Evolutionary conservation across 805 yeast genomes (phyloP).

Genomic region (Ogataea glucozyma): DNA sequence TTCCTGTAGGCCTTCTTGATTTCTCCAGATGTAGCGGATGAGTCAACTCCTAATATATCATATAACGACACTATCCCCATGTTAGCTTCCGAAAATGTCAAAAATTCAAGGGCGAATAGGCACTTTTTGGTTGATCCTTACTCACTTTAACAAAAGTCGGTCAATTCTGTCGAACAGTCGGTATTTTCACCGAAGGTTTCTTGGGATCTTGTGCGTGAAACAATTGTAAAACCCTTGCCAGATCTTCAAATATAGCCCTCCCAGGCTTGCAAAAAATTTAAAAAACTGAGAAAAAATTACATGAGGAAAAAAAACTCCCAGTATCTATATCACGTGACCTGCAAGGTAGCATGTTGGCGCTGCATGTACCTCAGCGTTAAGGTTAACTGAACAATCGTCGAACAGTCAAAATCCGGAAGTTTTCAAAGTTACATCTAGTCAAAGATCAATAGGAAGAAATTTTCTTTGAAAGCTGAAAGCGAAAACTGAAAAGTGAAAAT

Average conservation of each 20-base stretch:
- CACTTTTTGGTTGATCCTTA: no score
- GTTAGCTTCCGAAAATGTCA: no score
- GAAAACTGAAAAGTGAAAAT: slow-evolving; percentile 10
- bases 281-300: slow-evolving; percentile 8
- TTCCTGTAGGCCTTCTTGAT: slow-evolving; percentile 84
- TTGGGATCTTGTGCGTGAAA: no score
- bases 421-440: no score
- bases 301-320: background rate
- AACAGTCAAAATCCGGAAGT: no score
- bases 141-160: background rate
- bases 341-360: no score
- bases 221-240: no score
- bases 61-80: slow-evolving; percentile 42
- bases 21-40: slow-evolving; percentile 65
- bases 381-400: no score
- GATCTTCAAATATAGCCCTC: background rate
- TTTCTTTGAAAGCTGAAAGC: slow-evolving; percentile 11
- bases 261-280: background rate
- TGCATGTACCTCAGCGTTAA: no score
- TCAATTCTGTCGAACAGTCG: no score
- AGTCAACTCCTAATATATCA: slow-evolving; percentile 67
- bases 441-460: background rate
- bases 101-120: no score
- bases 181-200: no score
- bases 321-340: slow-evolving; percentile 2